phyloP scores from a whole-genome alignment of 2,329 filamentous ascomycete genomes.

The Talaromyces sp. region DNA sequence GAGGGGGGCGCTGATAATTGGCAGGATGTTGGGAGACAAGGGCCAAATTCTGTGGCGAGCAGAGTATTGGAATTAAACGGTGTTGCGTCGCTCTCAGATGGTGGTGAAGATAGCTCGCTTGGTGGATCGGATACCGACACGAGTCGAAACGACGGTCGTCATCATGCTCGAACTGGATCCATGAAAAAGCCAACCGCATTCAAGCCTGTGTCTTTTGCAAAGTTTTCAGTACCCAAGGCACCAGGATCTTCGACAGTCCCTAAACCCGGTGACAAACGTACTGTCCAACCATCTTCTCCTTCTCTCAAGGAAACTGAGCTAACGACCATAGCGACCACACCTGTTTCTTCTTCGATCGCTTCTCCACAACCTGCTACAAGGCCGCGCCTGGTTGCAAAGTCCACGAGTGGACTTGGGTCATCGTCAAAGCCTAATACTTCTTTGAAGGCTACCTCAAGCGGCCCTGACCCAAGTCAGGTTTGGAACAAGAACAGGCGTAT shows the following conservation, averaged over 20 bases:
- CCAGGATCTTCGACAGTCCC: conserved; percentile 46
- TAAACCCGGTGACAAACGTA: conserved; percentile 53
- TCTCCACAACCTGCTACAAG: conserved; percentile 43
- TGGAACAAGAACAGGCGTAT: conserved; percentile 65
- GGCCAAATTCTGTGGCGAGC: conserved; percentile 26
- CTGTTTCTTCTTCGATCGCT: conserved; percentile 32
- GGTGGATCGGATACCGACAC: conserved; percentile 60
- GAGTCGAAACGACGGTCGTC: conserved; percentile 49
- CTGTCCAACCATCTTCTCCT: conserved; percentile 6
- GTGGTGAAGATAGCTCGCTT: conserved; percentile 33
- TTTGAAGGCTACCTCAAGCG: conserved; percentile 42
- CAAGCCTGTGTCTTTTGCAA: conserved; percentile 62
- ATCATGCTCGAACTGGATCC: conserved; percentile 42
- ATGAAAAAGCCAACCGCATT: conserved; percentile 59
- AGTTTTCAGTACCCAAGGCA: conserved; percentile 60
- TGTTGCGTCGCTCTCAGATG: conserved; percentile 29
- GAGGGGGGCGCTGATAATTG: conserved; percentile 6
- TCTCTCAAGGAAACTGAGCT: conserved; percentile 1
- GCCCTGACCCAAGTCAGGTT: conserved; percentile 63
- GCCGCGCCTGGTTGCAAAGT: conserved; percentile 60
- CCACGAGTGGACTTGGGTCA: conserved; percentile 48
- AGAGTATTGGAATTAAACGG: conserved; percentile 36
- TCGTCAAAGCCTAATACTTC: conserved; percentile 44
- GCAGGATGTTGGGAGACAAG: conserved; percentile 14
- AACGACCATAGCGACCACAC: conserved; percentile 25